Evolutionary conservation across 1,284 basidiomycete species (phyloP).

Genomic region (Cutaneotrichosporon spelunceum): DNA sequence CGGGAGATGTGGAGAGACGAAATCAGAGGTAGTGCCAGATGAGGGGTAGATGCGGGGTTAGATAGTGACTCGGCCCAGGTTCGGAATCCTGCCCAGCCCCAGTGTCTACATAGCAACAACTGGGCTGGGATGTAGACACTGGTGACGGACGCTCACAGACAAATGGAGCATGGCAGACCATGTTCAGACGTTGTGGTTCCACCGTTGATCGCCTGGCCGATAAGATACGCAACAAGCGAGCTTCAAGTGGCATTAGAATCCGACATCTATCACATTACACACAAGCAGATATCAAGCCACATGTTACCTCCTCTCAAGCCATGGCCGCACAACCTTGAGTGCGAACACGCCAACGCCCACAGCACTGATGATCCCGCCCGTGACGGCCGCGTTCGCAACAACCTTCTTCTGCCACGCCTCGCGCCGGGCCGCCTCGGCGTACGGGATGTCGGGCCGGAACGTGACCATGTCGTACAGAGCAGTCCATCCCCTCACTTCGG

Average conservation of each 20-base stretch:
- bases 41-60: not conserved
- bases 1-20: not conserved
- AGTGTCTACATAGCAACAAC: no score
- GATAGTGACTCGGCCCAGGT: not conserved
- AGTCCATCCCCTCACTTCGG: slow-evolving; percentile 71
- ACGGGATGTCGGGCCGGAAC: slow-evolving; percentile 89
- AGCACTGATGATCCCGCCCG: not conserved
- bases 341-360: not conserved
- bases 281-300: not conserved
- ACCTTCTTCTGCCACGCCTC: slow-evolving; percentile 48
- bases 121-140: no score
- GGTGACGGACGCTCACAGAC: no score
- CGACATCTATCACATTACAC: not conserved
- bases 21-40: not conserved
- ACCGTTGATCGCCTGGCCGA: not conserved
- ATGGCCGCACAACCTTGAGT: not conserved
- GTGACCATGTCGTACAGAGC: slow-evolving; percentile 96
- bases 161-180: no score
- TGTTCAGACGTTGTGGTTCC: no score
- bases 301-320: not conserved
- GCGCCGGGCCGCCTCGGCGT: slow-evolving; percentile 57
- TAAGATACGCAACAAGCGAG: not conserved
- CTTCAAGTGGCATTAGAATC: not conserved
- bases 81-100: not conserved
- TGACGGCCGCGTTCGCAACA: slow-evolving; percentile 17